These are phyloP conservation scores for Microdochium nivale DNA, from an alignment of 2,329 filamentous ascomycete genomes.

Conservation along the genomic window DNA sequence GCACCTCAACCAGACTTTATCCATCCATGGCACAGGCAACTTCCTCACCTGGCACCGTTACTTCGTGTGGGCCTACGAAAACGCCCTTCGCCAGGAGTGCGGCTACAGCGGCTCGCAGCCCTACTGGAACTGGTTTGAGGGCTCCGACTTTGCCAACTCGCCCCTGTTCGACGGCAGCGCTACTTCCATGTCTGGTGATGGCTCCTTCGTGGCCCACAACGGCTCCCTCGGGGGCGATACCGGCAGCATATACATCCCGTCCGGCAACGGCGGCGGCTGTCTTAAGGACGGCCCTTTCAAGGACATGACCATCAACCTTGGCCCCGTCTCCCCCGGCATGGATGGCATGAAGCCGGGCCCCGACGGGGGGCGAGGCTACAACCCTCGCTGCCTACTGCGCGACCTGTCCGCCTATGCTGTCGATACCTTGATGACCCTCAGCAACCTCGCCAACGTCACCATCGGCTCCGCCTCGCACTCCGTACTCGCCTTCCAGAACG, in stretches of 20 bases:
- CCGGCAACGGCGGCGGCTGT: constrained; percentile 47
- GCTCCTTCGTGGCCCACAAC: constrained; percentile 16
- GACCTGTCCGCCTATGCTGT: constrained; percentile 11
- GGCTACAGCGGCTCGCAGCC: constrained; percentile 30
- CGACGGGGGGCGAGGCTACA: constrained; percentile 7
- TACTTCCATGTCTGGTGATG: constrained; percentile 32
- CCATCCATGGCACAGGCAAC: constrained; percentile 22
- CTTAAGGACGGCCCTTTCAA: constrained; percentile 31
- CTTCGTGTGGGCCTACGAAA: constrained; percentile 28
- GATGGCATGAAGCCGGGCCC: constrained; percentile 4
- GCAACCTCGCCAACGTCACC: constrained; percentile 15
- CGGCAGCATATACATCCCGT: constrained; percentile 21
- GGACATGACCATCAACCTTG: constrained; percentile 19
- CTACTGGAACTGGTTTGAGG: constrained; percentile 45
- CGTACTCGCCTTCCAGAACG: constrained; percentile 18
- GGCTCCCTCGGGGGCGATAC: constrained; percentile 11
- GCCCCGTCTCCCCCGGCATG: constrained; percentile 14
- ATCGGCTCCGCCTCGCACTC: constrained; percentile 7
- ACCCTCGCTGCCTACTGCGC: constrained; percentile 15
- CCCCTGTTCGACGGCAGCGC: constrained; percentile 44
- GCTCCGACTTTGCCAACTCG: constrained; percentile 32
- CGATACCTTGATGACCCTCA: constrained; percentile 8
- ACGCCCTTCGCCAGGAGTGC: constrained; percentile 30
- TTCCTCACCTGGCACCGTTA: constrained; percentile 35
- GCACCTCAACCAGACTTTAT: constrained; percentile 24